Conservation (phyloP, 257 asterid genomes). For the Paraleonurus japonicus region DNA sequence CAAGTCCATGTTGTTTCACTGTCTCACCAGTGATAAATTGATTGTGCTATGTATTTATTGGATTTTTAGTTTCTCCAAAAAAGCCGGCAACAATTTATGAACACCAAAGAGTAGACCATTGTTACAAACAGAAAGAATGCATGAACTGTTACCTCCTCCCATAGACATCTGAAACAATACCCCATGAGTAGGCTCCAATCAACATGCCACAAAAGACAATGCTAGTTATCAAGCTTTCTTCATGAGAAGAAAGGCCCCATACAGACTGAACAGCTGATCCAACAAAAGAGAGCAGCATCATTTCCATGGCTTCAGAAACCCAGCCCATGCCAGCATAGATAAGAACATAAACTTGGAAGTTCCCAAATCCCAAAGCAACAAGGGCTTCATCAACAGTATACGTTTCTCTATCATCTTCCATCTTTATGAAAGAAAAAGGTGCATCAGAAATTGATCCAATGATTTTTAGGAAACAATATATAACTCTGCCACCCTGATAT, state of each 20-base stretch:
- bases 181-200: conserved; percentile 73
- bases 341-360: conserved; percentile 58
- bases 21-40: background rate
- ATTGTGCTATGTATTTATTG: background rate
- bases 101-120: background rate
- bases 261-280: conserved; percentile 76
- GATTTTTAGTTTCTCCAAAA: background rate
- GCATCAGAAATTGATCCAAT: conserved; percentile 11
- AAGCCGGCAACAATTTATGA: background rate
- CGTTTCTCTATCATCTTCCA: conserved; percentile 46
- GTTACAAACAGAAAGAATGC: background rate
- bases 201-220: conserved; percentile 73
- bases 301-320: conserved; percentile 86
- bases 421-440: conserved; percentile 32
- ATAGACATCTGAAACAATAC: conserved; percentile 59
- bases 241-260: conserved; percentile 66
- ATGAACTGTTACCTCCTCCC: conserved; percentile 64
- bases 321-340: conserved; percentile 79
- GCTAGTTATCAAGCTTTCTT: conserved; percentile 71
- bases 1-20: background rate
- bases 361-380: conserved; percentile 62
- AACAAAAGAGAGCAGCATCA: conserved; percentile 76
- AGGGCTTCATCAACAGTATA: conserved; percentile 80
- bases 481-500: conserved; percentile 12
- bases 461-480: background rate